These are phyloP conservation scores for Termitomyces sp. DNA, from an alignment of 768 basidiomycete species.

Conservation along the genomic window DNA sequence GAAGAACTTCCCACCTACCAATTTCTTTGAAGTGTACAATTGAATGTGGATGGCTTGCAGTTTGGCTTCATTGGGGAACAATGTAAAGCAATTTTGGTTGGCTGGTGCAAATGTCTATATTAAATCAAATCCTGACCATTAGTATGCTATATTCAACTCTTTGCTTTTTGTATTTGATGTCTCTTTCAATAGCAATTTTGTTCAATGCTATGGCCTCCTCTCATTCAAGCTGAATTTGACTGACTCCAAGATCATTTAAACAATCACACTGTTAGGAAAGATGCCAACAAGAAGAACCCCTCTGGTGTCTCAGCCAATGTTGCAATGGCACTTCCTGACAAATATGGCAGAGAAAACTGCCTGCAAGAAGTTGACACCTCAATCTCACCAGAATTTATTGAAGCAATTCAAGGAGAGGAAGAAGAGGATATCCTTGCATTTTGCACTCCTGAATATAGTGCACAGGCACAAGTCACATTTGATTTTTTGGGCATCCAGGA, in stretches of 20 bases:
- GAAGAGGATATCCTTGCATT: neutral
- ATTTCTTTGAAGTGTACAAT: neutral
- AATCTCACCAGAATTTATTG: neutral
- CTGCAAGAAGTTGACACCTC: neutral
- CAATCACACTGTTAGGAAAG: neutral
- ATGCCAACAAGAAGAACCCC: neutral
- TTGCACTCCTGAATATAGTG: neutral
- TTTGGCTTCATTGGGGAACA: neutral
- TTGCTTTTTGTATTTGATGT: neutral
- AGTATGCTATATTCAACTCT: neutral
- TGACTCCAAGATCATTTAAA: neutral
- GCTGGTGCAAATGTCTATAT: neutral
- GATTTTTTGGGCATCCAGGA: neutral
- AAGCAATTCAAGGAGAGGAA: neutral
- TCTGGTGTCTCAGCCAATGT: neutral
- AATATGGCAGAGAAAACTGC: neutral
- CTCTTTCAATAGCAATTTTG: neutral
- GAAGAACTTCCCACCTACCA: neutral
- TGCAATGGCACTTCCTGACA: neutral
- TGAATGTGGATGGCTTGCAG: neutral
- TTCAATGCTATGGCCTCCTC: neutral
- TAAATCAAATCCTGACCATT: neutral
- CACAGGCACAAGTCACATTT: neutral
- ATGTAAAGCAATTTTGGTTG: neutral
- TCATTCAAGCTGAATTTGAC: neutral